These are phyloP conservation scores for Geotrichum aggregatum DNA, from an alignment of 1,139 yeast species.

Conservation along the genomic window DNA sequence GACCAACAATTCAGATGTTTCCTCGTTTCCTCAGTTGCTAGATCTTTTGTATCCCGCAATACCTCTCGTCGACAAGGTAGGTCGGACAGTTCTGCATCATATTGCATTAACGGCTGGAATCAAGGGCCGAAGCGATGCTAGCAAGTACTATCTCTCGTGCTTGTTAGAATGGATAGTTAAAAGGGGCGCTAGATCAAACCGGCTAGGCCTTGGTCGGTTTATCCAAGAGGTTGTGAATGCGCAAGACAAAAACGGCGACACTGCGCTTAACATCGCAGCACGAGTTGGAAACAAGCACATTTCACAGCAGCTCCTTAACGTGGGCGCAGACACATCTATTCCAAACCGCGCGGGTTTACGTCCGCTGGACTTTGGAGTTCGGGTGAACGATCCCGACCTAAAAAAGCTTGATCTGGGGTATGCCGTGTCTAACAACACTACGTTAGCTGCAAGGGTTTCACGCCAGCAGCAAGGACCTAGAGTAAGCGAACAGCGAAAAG, in stretches of 20 bases:
- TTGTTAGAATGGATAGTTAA: slow-evolving; percentile 77
- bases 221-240: slow-evolving; percentile 65
- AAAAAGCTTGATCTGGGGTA: slow-evolving; percentile 8
- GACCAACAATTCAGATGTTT: slow-evolving; percentile 75
- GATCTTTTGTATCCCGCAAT: slow-evolving; percentile 75
- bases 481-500: slow-evolving; percentile 21
- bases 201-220: slow-evolving; percentile 56
- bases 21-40: slow-evolving; percentile 67
- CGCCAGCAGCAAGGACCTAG: neutral
- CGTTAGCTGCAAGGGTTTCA: slow-evolving; percentile 15
- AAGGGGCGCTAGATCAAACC: slow-evolving; percentile 44
- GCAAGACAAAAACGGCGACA: slow-evolving; percentile 81
- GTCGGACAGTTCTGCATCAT: slow-evolving; percentile 88
- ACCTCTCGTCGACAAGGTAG: slow-evolving; percentile 65
- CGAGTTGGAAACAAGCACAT: slow-evolving; percentile 79
- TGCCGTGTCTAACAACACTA: slow-evolving; percentile 8
- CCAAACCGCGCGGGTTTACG: slow-evolving; percentile 81
- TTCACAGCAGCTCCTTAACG: slow-evolving; percentile 72
- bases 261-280: slow-evolving; percentile 83
- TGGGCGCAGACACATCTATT: slow-evolving; percentile 77
- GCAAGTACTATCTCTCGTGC: slow-evolving; percentile 71
- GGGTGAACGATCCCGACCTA: slow-evolving; percentile 12
- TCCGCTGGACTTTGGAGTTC: slow-evolving; percentile 78
- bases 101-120: slow-evolving; percentile 76
- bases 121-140: slow-evolving; percentile 63